phyloP scores from a whole-genome alignment of 352 stramenopile genomes.

The Peronospora farinosa region DNA sequence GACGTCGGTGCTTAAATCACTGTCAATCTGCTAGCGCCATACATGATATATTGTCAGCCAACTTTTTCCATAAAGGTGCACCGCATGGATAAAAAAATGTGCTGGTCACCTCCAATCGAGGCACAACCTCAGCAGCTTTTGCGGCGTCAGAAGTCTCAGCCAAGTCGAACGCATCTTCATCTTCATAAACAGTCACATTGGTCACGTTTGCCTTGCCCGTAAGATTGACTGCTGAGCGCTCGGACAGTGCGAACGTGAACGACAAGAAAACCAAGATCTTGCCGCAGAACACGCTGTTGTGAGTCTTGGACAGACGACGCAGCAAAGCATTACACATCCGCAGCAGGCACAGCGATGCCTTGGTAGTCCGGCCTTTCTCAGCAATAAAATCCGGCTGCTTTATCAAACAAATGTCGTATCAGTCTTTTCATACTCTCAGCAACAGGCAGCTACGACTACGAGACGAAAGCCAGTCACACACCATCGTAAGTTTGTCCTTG shows the following conservation, averaged over 20 bases:
- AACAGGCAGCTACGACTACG: constrained; percentile 1
- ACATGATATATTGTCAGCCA: constrained; percentile 2
- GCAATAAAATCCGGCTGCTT: constrained; percentile 57
- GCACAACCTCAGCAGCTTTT: constrained; percentile 24
- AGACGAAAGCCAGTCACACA: constrained; percentile 7
- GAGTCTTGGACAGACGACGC: constrained; percentile 79
- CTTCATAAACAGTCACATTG: constrained; percentile 77
- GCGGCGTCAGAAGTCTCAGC: constrained; percentile 49
- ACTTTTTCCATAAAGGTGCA: neutral
- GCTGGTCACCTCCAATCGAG: constrained; percentile 25
- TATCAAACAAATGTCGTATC: constrained; percentile 4
- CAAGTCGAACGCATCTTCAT: constrained; percentile 64
- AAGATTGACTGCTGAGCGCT: constrained; percentile 80
- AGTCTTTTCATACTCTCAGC: constrained; percentile 1
- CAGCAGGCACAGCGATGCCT: constrained; percentile 74
- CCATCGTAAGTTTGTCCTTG: constrained; percentile 65
- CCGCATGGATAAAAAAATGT: neutral
- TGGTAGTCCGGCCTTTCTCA: constrained; percentile 59
- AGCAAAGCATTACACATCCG: constrained; percentile 82
- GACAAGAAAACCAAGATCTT: constrained; percentile 85
- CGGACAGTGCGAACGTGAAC: constrained; percentile 78
- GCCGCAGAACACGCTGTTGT: constrained; percentile 87
- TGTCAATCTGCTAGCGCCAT: constrained; percentile 38
- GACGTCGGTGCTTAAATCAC: constrained; percentile 33
- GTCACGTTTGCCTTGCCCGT: constrained; percentile 72